phyloP scores from a whole-genome alignment of 495 filamentous ascomycete genomes.

The Penicillium coffeae region DNA sequence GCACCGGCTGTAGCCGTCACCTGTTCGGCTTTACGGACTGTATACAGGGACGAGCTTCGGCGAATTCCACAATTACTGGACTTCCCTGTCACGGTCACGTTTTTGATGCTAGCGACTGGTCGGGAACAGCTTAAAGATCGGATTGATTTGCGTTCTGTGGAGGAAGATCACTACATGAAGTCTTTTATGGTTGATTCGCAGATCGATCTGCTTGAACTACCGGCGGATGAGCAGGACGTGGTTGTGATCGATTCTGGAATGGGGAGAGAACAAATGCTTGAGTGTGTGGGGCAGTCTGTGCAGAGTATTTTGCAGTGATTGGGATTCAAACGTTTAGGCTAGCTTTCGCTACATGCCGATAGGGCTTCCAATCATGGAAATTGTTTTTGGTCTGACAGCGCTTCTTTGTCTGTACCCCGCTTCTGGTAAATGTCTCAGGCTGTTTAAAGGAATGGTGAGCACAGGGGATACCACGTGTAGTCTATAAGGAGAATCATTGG shows the following conservation, averaged over 20 bases:
- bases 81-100: constrained; percentile 22
- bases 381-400: no score
- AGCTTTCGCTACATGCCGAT: no score
- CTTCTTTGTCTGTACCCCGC: no score
- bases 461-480: no score
- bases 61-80: constrained; percentile 14
- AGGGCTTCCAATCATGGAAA: no score
- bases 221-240: constrained; percentile 14
- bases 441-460: no score
- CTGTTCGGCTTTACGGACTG: constrained; percentile 19
- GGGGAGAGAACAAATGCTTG: constrained; percentile 11
- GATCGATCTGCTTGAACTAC: constrained; percentile 16
- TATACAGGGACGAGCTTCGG: constrained; percentile 22
- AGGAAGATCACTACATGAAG: constrained; percentile 25
- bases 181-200: constrained; percentile 24
- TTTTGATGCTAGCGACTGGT: constrained; percentile 11
- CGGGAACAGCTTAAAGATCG: constrained; percentile 11
- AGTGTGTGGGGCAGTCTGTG: constrained; percentile 9
- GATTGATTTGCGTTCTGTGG: constrained; percentile 5
- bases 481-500: no score
- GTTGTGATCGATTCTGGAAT: constrained; percentile 12
- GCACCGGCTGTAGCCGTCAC: constrained; percentile 14
- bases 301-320: constrained; percentile 5
- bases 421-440: no score
- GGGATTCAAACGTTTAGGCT: no score